Conservation (phyloP, 2,329 filamentous ascomycete genomes). For the Beauveria australis region DNA sequence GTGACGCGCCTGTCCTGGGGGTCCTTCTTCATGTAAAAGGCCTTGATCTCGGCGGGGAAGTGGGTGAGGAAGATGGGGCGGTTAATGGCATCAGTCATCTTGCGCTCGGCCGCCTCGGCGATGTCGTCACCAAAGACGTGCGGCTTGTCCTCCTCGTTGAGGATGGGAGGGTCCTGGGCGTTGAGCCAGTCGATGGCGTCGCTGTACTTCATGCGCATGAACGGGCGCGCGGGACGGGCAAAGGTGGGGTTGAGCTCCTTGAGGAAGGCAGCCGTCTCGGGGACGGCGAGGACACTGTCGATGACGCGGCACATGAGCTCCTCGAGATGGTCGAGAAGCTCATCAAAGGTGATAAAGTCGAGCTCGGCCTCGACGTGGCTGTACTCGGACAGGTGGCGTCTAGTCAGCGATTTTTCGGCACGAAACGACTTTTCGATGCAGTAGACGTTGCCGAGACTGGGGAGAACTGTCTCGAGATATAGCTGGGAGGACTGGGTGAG, state of each 20-base stretch:
- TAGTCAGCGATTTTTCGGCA: constrained; percentile 89
- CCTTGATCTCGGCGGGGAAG: constrained; percentile 96
- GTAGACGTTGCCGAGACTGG: constrained; percentile 88
- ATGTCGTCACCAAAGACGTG: constrained; percentile 97
- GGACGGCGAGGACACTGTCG: constrained; percentile 66
- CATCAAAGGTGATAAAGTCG: constrained; percentile 89
- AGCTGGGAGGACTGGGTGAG: constrained; percentile 95
- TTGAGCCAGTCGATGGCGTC: constrained; percentile 93
- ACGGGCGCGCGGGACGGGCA: constrained; percentile 71
- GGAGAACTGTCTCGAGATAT: constrained; percentile 91
- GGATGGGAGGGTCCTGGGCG: constrained; percentile 70
- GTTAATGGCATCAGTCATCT: constrained; percentile 97
- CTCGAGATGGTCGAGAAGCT: constrained; percentile 82
- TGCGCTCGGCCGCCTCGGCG: constrained; percentile 90
- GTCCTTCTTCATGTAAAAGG: constrained; percentile 98
- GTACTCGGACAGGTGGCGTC: constrained; percentile 91
- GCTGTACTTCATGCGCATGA: constrained; percentile 88
- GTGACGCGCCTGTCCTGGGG: constrained; percentile 72
- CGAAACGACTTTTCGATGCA: constrained; percentile 99
- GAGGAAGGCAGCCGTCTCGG: constrained; percentile 62
- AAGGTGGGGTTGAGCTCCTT: constrained; percentile 89
- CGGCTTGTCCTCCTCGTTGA: constrained; percentile 83
- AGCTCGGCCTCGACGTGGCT: constrained; percentile 94
- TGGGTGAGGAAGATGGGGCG: constrained; percentile 91
- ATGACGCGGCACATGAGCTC: constrained; percentile 80